Evolutionary conservation across 2,329 filamentous ascomycete genomes (phyloP), one percentile per base, ranked within the genome.

Genomic region (Lanzia echinophila): DNA sequence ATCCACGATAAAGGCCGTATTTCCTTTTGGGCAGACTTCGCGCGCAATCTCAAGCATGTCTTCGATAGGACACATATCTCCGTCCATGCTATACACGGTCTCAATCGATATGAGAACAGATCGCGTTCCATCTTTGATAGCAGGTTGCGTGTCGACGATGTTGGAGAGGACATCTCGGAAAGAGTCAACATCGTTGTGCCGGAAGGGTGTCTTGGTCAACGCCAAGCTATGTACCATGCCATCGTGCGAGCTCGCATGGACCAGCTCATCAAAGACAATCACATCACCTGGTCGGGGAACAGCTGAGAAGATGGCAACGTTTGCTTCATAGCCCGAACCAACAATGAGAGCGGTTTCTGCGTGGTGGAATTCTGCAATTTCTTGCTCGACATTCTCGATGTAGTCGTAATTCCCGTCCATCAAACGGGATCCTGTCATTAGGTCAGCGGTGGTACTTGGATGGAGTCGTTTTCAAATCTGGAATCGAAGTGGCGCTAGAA

Each of bases 351-450:
- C 83, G 1, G 72, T 68, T 3, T 78, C 73, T 0, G 82, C 80
- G 17, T 74, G 68, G 62, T 88, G 82, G 62, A 87, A 86, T 0
- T 56, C 60, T 0, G 84, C 80, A 51, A 88, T 79, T 24, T 75
- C 72, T 1, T 62, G 59, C 59, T 88, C 84, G 1, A 83, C 69
- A n/a, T 74, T 65, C 56, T 85, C 76, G 0, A 81, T 76, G 62
- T 83, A 84, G 0, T 61, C 36, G 1, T 78, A 83, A 63, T 87
- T 87, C 2, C 85, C 85, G 59, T 87, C 81, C 3, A 86, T 71
- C 0, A 87, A 71, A 7, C 85, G 74, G 0, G 82, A 84, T 2
- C 84, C 83, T 1, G 77, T 75, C n/a, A n/a, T n/a, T n/a, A n/a
- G n/a, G n/a, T n/a, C n/a, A n/a, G n/a, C n/a, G n/a, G n/a, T n/a